phyloP scores from a whole-genome alignment of 352 stramenopile genomes.

The Plasmopara viticola region DNA sequence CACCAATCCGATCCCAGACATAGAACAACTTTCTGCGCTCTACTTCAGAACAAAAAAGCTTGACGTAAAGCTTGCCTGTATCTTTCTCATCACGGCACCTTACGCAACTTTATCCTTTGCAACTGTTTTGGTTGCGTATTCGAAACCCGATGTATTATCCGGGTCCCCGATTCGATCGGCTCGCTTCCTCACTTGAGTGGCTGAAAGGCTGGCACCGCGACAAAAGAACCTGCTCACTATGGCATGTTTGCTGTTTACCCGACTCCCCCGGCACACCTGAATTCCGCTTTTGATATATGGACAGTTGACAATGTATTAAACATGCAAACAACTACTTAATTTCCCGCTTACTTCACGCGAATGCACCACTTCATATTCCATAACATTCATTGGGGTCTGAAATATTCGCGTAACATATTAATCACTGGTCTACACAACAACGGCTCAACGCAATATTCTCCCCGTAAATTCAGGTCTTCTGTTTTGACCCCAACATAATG shows the following conservation, averaged over 20 bases:
- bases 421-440: not conserved
- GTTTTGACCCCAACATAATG: constrained; percentile 6
- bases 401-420: not conserved
- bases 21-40: constrained; percentile 7
- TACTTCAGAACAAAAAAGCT: not conserved
- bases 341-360: not conserved
- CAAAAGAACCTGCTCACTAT: not conserved
- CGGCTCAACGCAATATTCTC: not conserved
- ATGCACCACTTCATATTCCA: not conserved
- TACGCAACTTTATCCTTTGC: not conserved
- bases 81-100: not conserved
- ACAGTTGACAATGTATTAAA: not conserved
- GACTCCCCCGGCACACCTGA: not conserved
- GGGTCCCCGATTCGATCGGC: not conserved
- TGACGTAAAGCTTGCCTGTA: not conserved
- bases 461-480: constrained; percentile 1
- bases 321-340: not conserved
- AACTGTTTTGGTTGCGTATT: not conserved
- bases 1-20: not conserved
- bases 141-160: not conserved
- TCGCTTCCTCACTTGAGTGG: not conserved
- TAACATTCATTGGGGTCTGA: not conserved
- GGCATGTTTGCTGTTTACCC: not conserved
- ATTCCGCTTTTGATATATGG: not conserved
- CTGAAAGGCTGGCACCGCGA: not conserved